Conservation (phyloP, 805 yeast species). For the Sugiyamaella floridensis region DNA sequence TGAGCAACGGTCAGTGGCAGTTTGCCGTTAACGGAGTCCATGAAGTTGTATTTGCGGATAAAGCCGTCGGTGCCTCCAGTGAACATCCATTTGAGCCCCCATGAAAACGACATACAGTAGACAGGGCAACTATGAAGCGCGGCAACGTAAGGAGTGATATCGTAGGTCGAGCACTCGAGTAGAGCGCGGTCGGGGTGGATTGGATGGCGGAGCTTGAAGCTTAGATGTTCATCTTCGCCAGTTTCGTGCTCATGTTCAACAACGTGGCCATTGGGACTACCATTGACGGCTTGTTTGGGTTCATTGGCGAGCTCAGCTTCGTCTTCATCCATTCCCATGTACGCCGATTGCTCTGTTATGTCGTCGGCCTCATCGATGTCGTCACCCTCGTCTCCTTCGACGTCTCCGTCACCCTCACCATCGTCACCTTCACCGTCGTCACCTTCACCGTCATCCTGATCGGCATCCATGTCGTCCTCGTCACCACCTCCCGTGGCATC, state of each 20-base stretch:
- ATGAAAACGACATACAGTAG: slow-evolving; percentile 68
- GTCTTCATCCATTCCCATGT: slow-evolving; percentile 9
- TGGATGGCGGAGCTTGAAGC: slow-evolving; percentile 17
- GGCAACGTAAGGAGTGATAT: slow-evolving; percentile 79
- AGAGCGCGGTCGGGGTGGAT: slow-evolving; percentile 38
- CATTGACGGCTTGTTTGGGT: slow-evolving; percentile 12
- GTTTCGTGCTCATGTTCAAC: slow-evolving; percentile 1
- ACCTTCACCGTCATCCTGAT: slow-evolving; percentile 23
- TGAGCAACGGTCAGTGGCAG: slow-evolving; percentile 86
- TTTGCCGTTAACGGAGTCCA: slow-evolving; percentile 79
- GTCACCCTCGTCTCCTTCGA: slow-evolving; percentile 25
- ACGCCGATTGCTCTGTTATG: slow-evolving; percentile 20
- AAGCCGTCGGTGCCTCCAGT: slow-evolving; percentile 97
- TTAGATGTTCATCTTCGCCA: slow-evolving; percentile 18
- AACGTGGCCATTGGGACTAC: slow-evolving; percentile 15
- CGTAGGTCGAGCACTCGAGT: slow-evolving; percentile 48
- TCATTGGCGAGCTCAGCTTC: slow-evolving; percentile 19
- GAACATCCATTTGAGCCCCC: slow-evolving; percentile 78
- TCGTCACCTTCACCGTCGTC: slow-evolving; percentile 26
- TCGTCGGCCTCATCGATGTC: slow-evolving; percentile 17
- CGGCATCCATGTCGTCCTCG: neutral
- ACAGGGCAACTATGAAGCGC: slow-evolving; percentile 75
- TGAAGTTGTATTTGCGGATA: slow-evolving; percentile 81
- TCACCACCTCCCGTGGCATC: slow-evolving; percentile 16
- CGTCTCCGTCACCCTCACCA: slow-evolving; percentile 26